phyloP scores from a whole-genome alignment of 2,329 filamentous ascomycete genomes.

The Fusarium sp. region DNA sequence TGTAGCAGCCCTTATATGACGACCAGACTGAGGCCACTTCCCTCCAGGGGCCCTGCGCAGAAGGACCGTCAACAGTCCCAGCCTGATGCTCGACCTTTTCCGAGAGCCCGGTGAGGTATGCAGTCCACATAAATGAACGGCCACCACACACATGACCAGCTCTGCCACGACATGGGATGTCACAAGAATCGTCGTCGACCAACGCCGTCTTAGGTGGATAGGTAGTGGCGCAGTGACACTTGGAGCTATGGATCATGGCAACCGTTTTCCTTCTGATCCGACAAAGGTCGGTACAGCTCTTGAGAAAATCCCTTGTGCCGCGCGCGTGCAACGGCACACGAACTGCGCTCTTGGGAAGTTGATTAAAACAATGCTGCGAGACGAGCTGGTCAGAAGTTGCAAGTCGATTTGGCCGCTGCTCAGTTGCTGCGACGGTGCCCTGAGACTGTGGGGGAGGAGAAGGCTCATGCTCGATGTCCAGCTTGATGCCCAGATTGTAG shows the following conservation, averaged over 20 bases:
- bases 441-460: not conserved
- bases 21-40: not conserved
- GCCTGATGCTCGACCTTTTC: not conserved
- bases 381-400: not conserved
- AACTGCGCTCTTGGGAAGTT: not conserved
- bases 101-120: not conserved
- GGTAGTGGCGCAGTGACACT: slow-evolving; percentile 4
- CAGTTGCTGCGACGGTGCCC: no score
- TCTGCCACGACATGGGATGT: not conserved
- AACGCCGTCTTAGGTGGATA: not conserved
- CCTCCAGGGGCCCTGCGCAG: not conserved
- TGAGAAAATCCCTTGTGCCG: not conserved
- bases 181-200: not conserved
- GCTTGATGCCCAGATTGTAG: not conserved
- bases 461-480: not conserved
- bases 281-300: not conserved
- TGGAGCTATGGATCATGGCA: not conserved
- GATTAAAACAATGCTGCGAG: not conserved
- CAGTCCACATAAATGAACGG: not conserved
- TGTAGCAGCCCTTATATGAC: slow-evolving; percentile 18
- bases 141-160: not conserved
- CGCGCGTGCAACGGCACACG: not conserved
- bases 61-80: not conserved
- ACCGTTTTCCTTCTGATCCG: not conserved
- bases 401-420: not conserved